A percentile compares a stretch with the other conserved stretches of the same genome.
phyloP scores from a whole-genome alignment of 2,329 filamentous ascomycete genomes.

The Xylariaceae sp. region DNA sequence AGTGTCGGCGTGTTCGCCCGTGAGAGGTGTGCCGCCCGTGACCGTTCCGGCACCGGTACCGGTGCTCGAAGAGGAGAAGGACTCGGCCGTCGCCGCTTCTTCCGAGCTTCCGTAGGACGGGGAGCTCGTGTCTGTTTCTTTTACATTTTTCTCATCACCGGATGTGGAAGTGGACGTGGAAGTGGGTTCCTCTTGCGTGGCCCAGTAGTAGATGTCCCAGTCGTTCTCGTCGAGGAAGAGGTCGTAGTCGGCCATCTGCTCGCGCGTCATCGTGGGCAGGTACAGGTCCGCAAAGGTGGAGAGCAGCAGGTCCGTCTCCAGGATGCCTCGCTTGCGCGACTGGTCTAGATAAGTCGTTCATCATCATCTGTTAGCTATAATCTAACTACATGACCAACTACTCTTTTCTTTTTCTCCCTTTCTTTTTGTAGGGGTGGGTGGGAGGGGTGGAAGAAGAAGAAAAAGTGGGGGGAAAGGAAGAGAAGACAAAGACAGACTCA shows the following conservation, averaged over 20 bases:
- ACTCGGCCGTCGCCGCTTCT: conserved; percentile 14
- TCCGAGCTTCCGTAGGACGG: conserved; percentile 37
- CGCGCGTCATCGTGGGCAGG: conserved; percentile 65
- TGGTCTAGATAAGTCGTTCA: too few relatives aligned
- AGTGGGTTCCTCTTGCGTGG: conserved; percentile 68
- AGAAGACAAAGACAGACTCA: conserved; percentile 38
- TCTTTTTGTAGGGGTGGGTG: neutral
- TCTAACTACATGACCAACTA: too few relatives aligned
- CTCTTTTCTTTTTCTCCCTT: neutral
- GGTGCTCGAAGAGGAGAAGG: conserved; percentile 9
- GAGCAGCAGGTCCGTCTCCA: conserved; percentile 92
- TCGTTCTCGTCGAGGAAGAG: conserved; percentile 96
- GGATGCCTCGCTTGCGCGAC: conserved; percentile 89
- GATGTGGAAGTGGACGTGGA: conserved; percentile 31
- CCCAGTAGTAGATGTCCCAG: conserved; percentile 99
- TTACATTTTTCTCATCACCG: conserved; percentile 32
- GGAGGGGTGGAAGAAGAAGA: too few relatives aligned
- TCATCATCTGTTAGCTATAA: too few relatives aligned
- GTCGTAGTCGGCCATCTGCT: conserved; percentile 80
- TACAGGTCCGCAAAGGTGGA: conserved; percentile 87
- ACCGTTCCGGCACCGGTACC: conserved; percentile 11
- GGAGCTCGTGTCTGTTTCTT: conserved; percentile 41
- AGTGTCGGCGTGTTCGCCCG: conserved; percentile 22
- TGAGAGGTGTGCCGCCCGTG: conserved; percentile 24
- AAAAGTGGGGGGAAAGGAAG: too few relatives aligned